Evolutionary conservation across 306 rosid genomes (phyloP), one percentile per base, ranked within the genome.

Genomic region (Prinsepia uniflora): DNA sequence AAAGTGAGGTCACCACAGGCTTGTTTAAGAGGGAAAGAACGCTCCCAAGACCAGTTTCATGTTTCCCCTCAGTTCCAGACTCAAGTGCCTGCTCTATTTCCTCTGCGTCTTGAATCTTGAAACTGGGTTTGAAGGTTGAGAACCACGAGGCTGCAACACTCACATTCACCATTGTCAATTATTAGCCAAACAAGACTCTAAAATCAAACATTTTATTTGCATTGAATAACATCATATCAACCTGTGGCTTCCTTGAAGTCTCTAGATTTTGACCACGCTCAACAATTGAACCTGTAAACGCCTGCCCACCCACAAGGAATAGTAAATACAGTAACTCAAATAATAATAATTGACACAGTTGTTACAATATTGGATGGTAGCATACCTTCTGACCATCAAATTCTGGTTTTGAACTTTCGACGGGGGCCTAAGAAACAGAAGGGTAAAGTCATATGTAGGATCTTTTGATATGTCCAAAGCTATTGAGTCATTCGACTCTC

Each of bases 61-160:
- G 30, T 24, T 24, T 24, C 30, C 30, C 30, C 30, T 24, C 30
- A 24, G 30, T 24, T 24, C 30, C 30, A 24, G 30, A 2, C 30
- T 24, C 30, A 24, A 24, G 30, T 24, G 30, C 30, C 30, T 24
- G 30, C 30, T 24, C 80, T 88, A 93, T 80, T 77, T 88, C 79
- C 93, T 87, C 80, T 84, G 96, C 96, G 87, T 82, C 87, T 81
- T 93, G 89, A 93, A 93, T 83, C 97, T 86, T 67, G 96, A 90
- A 44, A 92, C 88, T 39, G 96, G 97, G 76, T 87, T 90, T 74
- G 83, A 80, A 73, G 84, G 78, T 65, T 85, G 93, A 67, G 89
- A 82, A 82, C 81, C 74, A 20, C 87, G 77, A 48, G 77, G 63
- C 95, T 87, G 87, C 78, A 47, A 64, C 54, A n/a, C 47, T 64